A percentile compares a stretch with the other conserved stretches of the same genome.
Conservation (phyloP, 257 asterid genomes). For the Gentiana straminea region DNA sequence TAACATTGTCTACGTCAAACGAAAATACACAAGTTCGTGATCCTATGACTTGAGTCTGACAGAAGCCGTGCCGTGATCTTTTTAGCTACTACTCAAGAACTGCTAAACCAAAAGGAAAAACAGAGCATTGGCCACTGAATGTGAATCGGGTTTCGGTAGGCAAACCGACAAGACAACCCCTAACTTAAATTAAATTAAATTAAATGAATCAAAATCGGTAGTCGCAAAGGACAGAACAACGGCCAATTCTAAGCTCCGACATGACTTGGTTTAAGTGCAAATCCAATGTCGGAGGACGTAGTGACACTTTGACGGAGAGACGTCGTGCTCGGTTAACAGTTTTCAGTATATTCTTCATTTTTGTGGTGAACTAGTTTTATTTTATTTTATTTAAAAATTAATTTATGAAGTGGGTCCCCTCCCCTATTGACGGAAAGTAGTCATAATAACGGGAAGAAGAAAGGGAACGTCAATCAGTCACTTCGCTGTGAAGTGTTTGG, state of each 20-base stretch:
- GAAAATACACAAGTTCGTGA: slow-evolving; percentile 23
- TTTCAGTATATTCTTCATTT: too few relatives aligned
- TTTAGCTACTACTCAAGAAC: neutral
- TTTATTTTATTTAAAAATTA: neutral
- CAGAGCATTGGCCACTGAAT: slow-evolving; percentile 10
- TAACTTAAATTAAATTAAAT: too few relatives aligned
- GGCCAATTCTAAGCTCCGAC: slow-evolving; percentile 23
- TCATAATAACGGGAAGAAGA: slow-evolving; percentile 18
- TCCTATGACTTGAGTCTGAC: slow-evolving; percentile 22
- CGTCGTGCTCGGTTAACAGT: neutral
- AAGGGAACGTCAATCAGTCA: slow-evolving; percentile 22
- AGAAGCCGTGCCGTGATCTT: slow-evolving; percentile 18
- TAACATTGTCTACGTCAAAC: slow-evolving; percentile 34
- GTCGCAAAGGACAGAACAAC: neutral
- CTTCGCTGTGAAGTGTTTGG: slow-evolving; percentile 14
- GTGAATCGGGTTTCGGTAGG: slow-evolving; percentile 13
- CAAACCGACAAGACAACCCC: slow-evolving; percentile 13
- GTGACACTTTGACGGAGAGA: slow-evolving; percentile 6
- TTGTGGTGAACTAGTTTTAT: neutral
- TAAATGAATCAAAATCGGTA: slow-evolving; percentile 6
- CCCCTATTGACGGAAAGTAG: slow-evolving; percentile 28
- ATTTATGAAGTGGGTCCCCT: neutral
- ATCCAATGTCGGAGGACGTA: slow-evolving; percentile 11
- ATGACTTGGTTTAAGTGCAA: slow-evolving; percentile 2
- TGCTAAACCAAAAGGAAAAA: slow-evolving; percentile 20